A percentile compares a stretch with the other conserved stretches of the same genome.
phyloP scores from a whole-genome alignment of 768 basidiomycete genomes.

The Lentinula raphanica region DNA sequence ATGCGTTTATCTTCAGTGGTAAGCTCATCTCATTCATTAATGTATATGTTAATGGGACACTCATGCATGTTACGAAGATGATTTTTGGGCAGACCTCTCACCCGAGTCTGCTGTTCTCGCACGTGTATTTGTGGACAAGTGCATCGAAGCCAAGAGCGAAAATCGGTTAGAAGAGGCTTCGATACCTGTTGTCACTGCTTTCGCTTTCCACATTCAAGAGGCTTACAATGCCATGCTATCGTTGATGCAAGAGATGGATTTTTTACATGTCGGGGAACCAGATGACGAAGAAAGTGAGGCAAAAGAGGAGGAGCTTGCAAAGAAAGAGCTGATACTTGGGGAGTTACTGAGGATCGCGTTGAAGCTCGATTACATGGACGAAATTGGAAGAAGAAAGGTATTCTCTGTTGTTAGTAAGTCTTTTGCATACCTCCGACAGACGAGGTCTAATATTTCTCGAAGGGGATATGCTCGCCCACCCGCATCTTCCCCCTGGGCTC shows the following conservation, averaged over 20 bases:
- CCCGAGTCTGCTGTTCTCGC: constrained; percentile 81
- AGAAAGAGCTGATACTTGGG: constrained; percentile 67
- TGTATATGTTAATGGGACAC: neutral
- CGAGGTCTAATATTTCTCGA: constrained; percentile 1
- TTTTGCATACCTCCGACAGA: neutral
- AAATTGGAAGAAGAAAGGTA: constrained; percentile 89
- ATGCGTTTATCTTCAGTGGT: constrained; percentile 74
- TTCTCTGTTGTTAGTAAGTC: constrained; percentile 81
- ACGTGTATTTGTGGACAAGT: constrained; percentile 83
- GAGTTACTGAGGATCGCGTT: constrained; percentile 80
- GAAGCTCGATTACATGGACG: constrained; percentile 88
- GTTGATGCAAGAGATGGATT: constrained; percentile 35
- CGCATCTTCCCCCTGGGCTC: constrained; percentile 70
- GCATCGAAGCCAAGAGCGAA: constrained; percentile 55
- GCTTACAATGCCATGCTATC: constrained; percentile 61
- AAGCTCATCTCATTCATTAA: constrained; percentile 18
- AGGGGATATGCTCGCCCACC: constrained; percentile 89
- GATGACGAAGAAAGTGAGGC: constrained; percentile 38
- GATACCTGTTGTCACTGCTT: constrained; percentile 86
- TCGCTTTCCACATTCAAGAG: constrained; percentile 80
- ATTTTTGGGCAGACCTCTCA: constrained; percentile 69
- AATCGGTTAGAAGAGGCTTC: constrained; percentile 58
- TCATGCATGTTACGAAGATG: constrained; percentile 36
- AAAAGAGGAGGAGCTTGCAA: constrained; percentile 54
- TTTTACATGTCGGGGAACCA: constrained; percentile 27